Base-by-base conservation (phyloP, 768 basidiomycete species). In the Tubosaeta brunneosetosa region DNA sequence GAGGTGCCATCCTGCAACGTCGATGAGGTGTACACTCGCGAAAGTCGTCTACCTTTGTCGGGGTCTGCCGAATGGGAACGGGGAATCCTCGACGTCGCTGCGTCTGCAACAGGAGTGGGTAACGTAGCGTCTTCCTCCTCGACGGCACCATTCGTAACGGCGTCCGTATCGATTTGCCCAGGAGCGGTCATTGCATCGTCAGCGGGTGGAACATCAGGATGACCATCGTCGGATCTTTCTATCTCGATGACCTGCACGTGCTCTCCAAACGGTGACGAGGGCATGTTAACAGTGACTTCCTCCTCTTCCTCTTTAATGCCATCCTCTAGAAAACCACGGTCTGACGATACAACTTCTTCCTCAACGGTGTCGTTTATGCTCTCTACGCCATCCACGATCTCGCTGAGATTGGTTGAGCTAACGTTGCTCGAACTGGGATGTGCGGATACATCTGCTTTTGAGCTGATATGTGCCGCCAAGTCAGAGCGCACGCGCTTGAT, bases 401-500 rank as follows among this genome's bases (percentile, higher is more conserved):
- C 69, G 55, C 69, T 70, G 59, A 71, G 50, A 47, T 70, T 58
- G 26, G 48, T 44, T 13, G 64, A 71, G 43, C 67, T 71, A n/a
- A 58, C 43, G 47, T 66, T 59, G 38, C 57, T 52, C 25, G 64
- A 64, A 47, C 53, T 54, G 25, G 56, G 56, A 8, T 53, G 58
- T 14, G 65, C 51, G 2, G 71, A 53, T 10, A 62, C 34, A 34
- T 59, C 73, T 47, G 45, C 50, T 63, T 58, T 73, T 16, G 74
- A 69, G 41, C 80, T 72, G 49, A 77, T 69, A 62, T 93, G 90
- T 11, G 84, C 84, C 10, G 87, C 89, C 19, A 91, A 74, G 71
- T 94, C 92, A 42, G 88, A 91, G 50, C 90, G 76, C 17, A 91
- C 88, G 27, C 89, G 83, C 73, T 92, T 91, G 71, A 94, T 88